Percentiles rank a stretch among this genome's conserved stretches.
These are phyloP conservation scores for Camellia sinensis DNA, from an alignment of 148 eudicot species.

Conservation along the genomic window DNA sequence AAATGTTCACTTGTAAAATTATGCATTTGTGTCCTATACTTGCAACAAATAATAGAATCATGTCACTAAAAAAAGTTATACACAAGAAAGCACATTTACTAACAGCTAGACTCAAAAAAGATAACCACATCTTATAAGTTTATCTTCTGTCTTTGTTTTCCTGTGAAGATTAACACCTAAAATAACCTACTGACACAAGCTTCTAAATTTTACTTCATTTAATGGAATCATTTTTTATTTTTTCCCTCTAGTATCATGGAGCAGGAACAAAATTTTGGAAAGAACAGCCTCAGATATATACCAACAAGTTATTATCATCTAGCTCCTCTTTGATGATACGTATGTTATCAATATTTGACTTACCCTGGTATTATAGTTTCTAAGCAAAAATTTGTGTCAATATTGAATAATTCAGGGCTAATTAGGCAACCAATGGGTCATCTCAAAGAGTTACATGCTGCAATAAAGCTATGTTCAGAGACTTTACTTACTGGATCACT, in stretches of 20 bases:
- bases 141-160: not conserved
- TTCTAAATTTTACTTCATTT: not conserved
- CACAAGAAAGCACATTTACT: not conserved
- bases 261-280: conserved; percentile 81
- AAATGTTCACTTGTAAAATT: not conserved
- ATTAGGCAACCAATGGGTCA: conserved; percentile 66
- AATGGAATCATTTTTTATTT: not conserved
- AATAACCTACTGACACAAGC: not conserved
- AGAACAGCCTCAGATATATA: conserved; percentile 42
- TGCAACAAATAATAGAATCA: not conserved
- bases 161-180: conserved; percentile 35
- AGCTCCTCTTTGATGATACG: conserved; percentile 80
- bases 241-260: conserved; percentile 57
- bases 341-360: conserved; percentile 8
- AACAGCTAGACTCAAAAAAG: not conserved
- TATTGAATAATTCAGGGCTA: conserved; percentile 32
- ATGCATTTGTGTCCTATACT: not conserved
- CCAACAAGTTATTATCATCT: conserved; percentile 62
- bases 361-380: not conserved
- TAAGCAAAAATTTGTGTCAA: conserved; percentile 1
- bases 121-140: not conserved
- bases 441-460: conserved; percentile 61
- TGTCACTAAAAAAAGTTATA: not conserved
- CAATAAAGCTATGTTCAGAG: conserved; percentile 48
- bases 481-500: conserved; percentile 39